Base-by-base conservation (phyloP, 2,329 filamentous ascomycete genomes). In the Cladosporium sphaerospermum region DNA sequence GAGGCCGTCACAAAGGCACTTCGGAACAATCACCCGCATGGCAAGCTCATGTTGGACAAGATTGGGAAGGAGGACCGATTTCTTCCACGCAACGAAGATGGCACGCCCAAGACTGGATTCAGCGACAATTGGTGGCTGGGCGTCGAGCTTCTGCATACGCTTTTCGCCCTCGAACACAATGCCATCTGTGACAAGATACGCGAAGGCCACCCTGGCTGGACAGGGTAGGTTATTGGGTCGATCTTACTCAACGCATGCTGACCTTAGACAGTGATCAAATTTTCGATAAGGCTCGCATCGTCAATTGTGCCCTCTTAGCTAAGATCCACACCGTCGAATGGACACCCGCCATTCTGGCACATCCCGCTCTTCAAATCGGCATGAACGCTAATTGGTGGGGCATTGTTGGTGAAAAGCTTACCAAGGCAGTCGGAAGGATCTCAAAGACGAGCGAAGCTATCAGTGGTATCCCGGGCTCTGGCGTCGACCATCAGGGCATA, bases 281-380 rank as follows among this genome's bases (percentile, higher is more conserved):
- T 28, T 75, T 76, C 49, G 72, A 76, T 59, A 74, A 69, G 23
- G 73, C 72, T 2, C 62, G 73, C 1, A 65, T 76, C 1, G 65
- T 75, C 18, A 76, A 75, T 56, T 74, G 68, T 45, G 73, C 73
- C 0, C 61, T 77, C 8, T 75, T 76, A 73, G 73, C 74, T 4
- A 77, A 77, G 61, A 76, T 77, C 40, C 74, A 77, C 56, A 76
- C 74, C 0, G 68, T 75, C 3, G 73, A 77, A 60, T 77, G 74
- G 74, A 76, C 74, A 3, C 74, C 73, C 2, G 74, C 73, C 3
- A 75, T 77, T 32, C 66, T 76, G 2, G 67, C 69, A 0, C 73
- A 76, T 42, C 75, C 74, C 18, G 66, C 65, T 0, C 63, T 76
- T 1, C 54, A 75, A 49, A 64, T 75, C n/a, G 66, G 59, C 45